These are phyloP conservation scores for Lepidium didymum DNA, from an alignment of 345 rosid species.

Conservation along the genomic window DNA sequence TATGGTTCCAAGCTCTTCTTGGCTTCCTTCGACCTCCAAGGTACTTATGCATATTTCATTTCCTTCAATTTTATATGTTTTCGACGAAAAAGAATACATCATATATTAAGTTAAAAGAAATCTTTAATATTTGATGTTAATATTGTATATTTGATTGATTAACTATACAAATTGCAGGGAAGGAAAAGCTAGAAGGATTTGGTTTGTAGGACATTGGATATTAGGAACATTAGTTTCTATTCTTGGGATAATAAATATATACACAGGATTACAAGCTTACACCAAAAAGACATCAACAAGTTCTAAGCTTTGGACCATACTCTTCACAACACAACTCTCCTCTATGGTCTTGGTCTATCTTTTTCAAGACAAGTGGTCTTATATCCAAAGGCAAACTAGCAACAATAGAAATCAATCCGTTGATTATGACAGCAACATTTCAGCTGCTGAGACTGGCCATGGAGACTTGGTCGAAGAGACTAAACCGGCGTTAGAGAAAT, in stretches of 20 bases:
- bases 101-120: too few species aligned
- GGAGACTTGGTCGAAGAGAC: slow-evolving; percentile 10
- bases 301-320: slow-evolving; percentile 43
- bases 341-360: slow-evolving; percentile 62
- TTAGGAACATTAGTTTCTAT: slow-evolving; percentile 52
- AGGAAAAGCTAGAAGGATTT: slow-evolving; percentile 48
- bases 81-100: too few species aligned
- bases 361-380: slow-evolving; percentile 72
- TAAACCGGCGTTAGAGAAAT: slow-evolving; percentile 4
- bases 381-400: slow-evolving; percentile 17
- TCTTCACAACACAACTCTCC: slow-evolving; percentile 70
- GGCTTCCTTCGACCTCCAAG: slow-evolving; percentile 63
- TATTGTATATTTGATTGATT: neutral
- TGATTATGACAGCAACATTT: slow-evolving; percentile 29
- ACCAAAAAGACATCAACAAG: slow-evolving; percentile 47
- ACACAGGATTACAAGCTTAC: slow-evolving; percentile 77
- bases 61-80: neutral
- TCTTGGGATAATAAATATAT: slow-evolving; percentile 67
- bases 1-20: slow-evolving; percentile 68
- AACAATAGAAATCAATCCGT: neutral
- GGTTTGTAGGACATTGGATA: slow-evolving; percentile 82
- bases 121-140: too few species aligned
- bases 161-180: slow-evolving; percentile 38
- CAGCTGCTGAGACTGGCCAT: slow-evolving; percentile 17
- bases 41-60: slow-evolving; percentile 22